phyloP scores from a whole-genome alignment of 2,329 filamentous ascomycete species.

The Diaporthe vaccinii region DNA sequence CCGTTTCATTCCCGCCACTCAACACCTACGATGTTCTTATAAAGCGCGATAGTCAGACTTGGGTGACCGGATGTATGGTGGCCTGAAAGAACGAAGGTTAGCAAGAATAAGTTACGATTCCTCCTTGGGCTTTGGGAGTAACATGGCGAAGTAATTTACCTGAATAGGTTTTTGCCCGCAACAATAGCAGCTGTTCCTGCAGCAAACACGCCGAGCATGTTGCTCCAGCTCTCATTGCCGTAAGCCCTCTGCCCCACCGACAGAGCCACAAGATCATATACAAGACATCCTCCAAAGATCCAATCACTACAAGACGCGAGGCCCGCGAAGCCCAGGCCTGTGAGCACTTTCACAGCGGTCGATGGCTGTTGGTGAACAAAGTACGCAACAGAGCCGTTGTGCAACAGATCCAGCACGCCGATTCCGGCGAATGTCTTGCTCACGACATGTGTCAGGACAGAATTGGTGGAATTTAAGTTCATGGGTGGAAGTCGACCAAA shows the following conservation, averaged over 20 bases:
- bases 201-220: slow-evolving; percentile 64
- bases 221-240: slow-evolving; percentile 61
- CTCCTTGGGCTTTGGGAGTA: not conserved
- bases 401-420: slow-evolving; percentile 69
- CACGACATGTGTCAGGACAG: slow-evolving; percentile 70
- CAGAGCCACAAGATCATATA: slow-evolving; percentile 69
- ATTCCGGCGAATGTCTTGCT: slow-evolving; percentile 73
- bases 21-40: not conserved
- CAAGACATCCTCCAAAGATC: slow-evolving; percentile 71
- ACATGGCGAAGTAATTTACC: slow-evolving; percentile 50
- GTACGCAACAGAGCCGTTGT: slow-evolving; percentile 70
- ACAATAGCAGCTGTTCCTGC: slow-evolving; percentile 66
- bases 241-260: slow-evolving; percentile 64
- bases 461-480: slow-evolving; percentile 62
- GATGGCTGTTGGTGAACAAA: slow-evolving; percentile 62
- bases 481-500: slow-evolving; percentile 62
- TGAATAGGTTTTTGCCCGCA: slow-evolving; percentile 62
- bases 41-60: slow-evolving; percentile 24
- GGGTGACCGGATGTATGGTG: not conserved
- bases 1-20: no score
- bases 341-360: slow-evolving; percentile 62
- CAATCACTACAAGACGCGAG: slow-evolving; percentile 66
- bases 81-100: slow-evolving; percentile 40
- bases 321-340: slow-evolving; percentile 66
- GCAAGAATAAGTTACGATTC: not conserved